phyloP scores from a whole-genome alignment of 257 asterid genomes.

The Solanum clarkiae region DNA sequence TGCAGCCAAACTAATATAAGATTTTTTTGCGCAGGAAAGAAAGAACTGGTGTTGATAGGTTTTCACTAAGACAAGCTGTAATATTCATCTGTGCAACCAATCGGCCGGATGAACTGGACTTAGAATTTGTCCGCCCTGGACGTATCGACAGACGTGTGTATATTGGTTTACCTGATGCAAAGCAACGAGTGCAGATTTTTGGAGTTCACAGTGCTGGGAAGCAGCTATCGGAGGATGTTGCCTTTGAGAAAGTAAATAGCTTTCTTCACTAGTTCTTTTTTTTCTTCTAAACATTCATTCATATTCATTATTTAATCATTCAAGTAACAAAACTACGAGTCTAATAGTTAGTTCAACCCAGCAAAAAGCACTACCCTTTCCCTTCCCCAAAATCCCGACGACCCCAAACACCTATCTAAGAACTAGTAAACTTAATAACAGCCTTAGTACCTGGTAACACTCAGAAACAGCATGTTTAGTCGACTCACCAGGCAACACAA shows the following conservation, averaged over 20 bases:
- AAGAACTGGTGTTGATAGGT: slow-evolving; percentile 79
- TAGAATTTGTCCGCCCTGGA: slow-evolving; percentile 77
- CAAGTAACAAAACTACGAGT: background rate
- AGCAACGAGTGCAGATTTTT: slow-evolving; percentile 85
- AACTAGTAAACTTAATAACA: background rate
- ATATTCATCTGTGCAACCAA: slow-evolving; percentile 96
- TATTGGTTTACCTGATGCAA: slow-evolving; percentile 93
- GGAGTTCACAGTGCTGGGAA: slow-evolving; percentile 95
- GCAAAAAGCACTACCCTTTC: background rate
- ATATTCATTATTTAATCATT: background rate
- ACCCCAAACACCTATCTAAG: background rate
- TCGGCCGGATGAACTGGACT: slow-evolving; percentile 91
- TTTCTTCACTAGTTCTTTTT: background rate
- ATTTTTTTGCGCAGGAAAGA: slow-evolving; percentile 48
- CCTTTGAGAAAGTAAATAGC: slow-evolving; percentile 60
- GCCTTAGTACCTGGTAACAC: background rate
- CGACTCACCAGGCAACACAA: background rate
- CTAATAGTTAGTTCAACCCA: background rate
- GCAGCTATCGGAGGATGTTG: slow-evolving; percentile 73
- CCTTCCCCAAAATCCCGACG: background rate
- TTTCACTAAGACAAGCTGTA: slow-evolving; percentile 83
- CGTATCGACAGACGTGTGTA: slow-evolving; percentile 93
- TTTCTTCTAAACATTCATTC: background rate
- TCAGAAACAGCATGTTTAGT: background rate
- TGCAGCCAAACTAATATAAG: background rate